These are phyloP conservation scores for Daldinia vernicosa DNA, from an alignment of 495 filamentous ascomycete species.

Conservation along the genomic window DNA sequence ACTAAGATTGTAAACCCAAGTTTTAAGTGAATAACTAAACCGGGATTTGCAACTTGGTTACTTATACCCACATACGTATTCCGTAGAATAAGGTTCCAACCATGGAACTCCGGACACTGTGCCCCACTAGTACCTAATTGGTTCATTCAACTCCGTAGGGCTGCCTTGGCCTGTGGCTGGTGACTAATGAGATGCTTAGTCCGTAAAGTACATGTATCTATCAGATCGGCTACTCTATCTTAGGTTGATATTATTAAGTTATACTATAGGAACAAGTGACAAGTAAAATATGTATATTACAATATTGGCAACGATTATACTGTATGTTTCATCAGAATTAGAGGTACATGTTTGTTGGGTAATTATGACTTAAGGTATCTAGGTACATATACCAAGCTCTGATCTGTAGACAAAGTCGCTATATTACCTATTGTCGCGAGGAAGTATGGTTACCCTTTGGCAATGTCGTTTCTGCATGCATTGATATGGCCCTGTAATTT, in stretches of 20 bases:
- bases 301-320: too few species aligned
- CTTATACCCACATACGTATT: neutral
- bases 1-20: neutral
- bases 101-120: slow-evolving; percentile 6
- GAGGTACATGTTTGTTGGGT: too few species aligned
- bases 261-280: too few species aligned
- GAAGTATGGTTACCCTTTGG: neutral
- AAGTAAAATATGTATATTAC: too few species aligned
- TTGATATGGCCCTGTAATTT: slow-evolving; percentile 30
- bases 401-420: too few species aligned
- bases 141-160: neutral
- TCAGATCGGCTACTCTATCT: too few species aligned
- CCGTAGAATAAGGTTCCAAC: slow-evolving; percentile 1
- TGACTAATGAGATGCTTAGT: neutral
- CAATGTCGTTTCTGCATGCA: slow-evolving; percentile 11
- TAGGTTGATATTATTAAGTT: too few species aligned
- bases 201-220: neutral
- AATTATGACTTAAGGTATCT: too few species aligned
- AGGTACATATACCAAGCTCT: too few species aligned
- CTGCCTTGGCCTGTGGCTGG: slow-evolving; percentile 1
- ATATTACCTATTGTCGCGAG: neutral
- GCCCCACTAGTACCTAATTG: neutral
- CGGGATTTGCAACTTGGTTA: neutral
- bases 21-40: neutral
- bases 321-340: too few species aligned